phyloP scores from a whole-genome alignment of 2,329 filamentous ascomycete species.

The Epichloe bromicola region DNA sequence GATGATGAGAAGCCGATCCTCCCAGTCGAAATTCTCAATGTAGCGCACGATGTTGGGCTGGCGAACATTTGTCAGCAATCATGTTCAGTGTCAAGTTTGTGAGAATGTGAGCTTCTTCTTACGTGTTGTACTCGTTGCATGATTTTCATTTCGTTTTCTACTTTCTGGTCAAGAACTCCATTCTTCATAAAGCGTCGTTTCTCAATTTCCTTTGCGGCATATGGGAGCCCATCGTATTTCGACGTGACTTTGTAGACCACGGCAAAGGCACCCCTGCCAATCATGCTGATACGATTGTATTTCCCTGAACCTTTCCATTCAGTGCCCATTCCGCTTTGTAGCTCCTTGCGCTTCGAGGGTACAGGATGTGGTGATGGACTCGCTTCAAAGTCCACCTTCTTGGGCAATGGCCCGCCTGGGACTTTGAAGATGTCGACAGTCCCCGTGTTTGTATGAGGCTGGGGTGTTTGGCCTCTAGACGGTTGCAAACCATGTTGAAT shows the following conservation, averaged over 20 bases:
- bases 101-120: constrained; percentile 22
- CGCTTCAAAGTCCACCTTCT: constrained; percentile 3
- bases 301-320: constrained; percentile 74
- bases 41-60: constrained; percentile 85
- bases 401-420: constrained; percentile 9
- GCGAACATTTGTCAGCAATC: neutral
- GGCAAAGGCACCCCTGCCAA: constrained; percentile 92
- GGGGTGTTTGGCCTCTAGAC: constrained; percentile 33
- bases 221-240: constrained; percentile 70
- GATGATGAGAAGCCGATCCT: constrained; percentile 77
- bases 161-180: constrained; percentile 74
- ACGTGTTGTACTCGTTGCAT: constrained; percentile 80
- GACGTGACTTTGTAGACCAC: constrained; percentile 83
- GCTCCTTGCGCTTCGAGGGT: constrained; percentile 14
- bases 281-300: constrained; percentile 70
- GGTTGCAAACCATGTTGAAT: constrained; percentile 22
- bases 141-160: constrained; percentile 94
- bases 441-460: constrained; percentile 19
- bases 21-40: constrained; percentile 75
- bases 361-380: constrained; percentile 5
- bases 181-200: constrained; percentile 91
- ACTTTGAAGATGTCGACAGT: constrained; percentile 26
- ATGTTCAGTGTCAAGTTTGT: neutral
- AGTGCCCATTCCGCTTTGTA: constrained; percentile 26
- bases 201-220: constrained; percentile 88